phyloP scores from a whole-genome alignment of 345 rosid species.

The Eucalyptus paniculata region DNA sequence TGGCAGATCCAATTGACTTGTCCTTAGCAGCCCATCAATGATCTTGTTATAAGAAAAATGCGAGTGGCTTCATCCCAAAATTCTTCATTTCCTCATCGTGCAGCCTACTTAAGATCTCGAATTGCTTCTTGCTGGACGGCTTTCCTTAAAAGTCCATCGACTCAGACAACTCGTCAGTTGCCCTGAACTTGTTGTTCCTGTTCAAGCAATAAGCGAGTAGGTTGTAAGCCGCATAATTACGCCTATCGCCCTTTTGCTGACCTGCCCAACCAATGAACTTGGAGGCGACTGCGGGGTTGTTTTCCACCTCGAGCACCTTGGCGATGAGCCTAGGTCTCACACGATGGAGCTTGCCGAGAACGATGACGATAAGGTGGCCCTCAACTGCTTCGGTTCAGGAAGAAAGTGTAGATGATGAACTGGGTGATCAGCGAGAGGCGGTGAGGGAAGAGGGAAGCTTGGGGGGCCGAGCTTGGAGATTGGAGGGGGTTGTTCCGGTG shows the following conservation, averaged over 20 bases:
- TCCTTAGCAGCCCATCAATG: conserved; percentile 53
- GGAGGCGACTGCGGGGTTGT: conserved; percentile 41
- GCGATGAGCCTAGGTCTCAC: conserved; percentile 64
- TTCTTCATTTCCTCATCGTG: conserved; percentile 82
- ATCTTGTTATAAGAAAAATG: conserved; percentile 62
- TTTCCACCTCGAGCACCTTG: conserved; percentile 56
- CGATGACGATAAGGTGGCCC: too few species aligned
- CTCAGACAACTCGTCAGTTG: conserved; percentile 78
- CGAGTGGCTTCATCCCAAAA: conserved; percentile 53
- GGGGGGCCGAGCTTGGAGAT: too few species aligned
- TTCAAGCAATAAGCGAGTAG: conserved; percentile 78
- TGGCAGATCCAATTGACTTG: too few species aligned
- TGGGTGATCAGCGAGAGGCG: conserved; percentile 37
- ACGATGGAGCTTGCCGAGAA: conserved; percentile 41
- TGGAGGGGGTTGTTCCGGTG: too few species aligned
- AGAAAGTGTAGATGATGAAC: conserved; percentile 22
- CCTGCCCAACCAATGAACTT: conserved; percentile 90
- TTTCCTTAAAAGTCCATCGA: not conserved
- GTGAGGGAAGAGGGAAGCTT: too few species aligned
- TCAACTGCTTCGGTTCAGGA: too few species aligned
- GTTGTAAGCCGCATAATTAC: conserved; percentile 59
- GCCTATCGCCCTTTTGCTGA: conserved; percentile 67
- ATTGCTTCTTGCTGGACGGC: too few species aligned
- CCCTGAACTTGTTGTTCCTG: conserved; percentile 41
- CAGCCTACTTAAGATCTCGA: conserved; percentile 81